Evolutionary conservation across 768 basidiomycete species (phyloP).

Genomic region (Amanita fuliginea): DNA sequence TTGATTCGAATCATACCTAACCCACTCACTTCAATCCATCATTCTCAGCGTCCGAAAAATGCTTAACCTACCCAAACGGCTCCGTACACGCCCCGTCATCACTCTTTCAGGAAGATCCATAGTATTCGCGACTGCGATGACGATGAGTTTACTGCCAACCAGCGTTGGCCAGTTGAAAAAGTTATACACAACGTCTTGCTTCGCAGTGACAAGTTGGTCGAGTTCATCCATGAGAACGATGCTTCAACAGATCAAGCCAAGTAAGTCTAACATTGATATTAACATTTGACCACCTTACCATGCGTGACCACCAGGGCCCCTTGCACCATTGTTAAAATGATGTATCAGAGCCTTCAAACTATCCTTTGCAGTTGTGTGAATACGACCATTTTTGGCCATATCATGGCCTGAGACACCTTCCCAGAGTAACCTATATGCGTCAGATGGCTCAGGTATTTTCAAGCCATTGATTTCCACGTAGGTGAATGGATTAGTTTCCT

Average conservation of each 20-base stretch:
- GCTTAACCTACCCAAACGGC: constrained; percentile 69
- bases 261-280: neutral
- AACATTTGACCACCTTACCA: constrained; percentile 48
- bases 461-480: constrained; percentile 98
- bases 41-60: neutral
- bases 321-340: constrained; percentile 58
- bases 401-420: constrained; percentile 83
- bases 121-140: constrained; percentile 95
- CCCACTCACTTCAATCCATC: neutral
- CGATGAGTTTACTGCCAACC: constrained; percentile 77
- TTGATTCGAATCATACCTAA: constrained; percentile 85
- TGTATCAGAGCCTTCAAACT: constrained; percentile 68
- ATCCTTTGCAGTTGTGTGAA: constrained; percentile 67
- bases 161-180: constrained; percentile 99
- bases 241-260: constrained; percentile 27
- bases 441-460: constrained; percentile 83
- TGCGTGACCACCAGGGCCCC: constrained; percentile 77
- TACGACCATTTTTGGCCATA: constrained; percentile 44
- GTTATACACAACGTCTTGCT: constrained; percentile 98
- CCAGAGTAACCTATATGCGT: constrained; percentile 89
- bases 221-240: constrained; percentile 98
- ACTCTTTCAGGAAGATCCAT: constrained; percentile 96
- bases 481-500: constrained; percentile 92
- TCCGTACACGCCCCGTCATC: constrained; percentile 86
- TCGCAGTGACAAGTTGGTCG: constrained; percentile 90